These are phyloP conservation scores for Larix kaempferi DNA, from an alignment of 75 land plant genomes.

Conservation along the genomic window DNA sequence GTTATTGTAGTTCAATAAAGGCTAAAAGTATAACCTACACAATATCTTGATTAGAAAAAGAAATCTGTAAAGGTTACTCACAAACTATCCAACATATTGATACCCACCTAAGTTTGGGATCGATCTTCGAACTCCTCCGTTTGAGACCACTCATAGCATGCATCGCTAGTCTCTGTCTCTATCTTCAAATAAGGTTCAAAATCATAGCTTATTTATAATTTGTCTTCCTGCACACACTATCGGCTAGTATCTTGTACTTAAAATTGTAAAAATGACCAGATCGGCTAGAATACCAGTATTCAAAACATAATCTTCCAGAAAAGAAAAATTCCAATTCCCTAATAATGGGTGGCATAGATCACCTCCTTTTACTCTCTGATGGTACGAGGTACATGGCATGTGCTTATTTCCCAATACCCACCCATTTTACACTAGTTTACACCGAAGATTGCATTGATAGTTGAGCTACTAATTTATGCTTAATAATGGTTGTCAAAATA, in stretches of 20 bases:
- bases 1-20: neutral
- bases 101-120: neutral
- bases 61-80: neutral
- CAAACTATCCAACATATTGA: too few relatives aligned
- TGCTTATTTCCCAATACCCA: constrained; percentile 1
- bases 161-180: neutral
- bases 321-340: neutral
- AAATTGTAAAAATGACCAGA: constrained; percentile 1
- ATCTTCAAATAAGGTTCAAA: neutral
- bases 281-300: neutral
- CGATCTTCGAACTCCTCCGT: neutral
- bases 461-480: neutral
- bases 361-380: neutral
- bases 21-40: neutral
- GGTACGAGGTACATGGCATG: neutral
- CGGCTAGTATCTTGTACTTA: neutral
- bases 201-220: neutral
- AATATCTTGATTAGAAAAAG: neutral
- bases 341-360: neutral
- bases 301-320: neutral
- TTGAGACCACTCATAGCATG: neutral
- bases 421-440: neutral
- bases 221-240: neutral
- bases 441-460: neutral
- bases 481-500: neutral